Evolutionary conservation across 805 yeast genomes (phyloP).

Genomic region (Barnettozyma populi): DNA sequence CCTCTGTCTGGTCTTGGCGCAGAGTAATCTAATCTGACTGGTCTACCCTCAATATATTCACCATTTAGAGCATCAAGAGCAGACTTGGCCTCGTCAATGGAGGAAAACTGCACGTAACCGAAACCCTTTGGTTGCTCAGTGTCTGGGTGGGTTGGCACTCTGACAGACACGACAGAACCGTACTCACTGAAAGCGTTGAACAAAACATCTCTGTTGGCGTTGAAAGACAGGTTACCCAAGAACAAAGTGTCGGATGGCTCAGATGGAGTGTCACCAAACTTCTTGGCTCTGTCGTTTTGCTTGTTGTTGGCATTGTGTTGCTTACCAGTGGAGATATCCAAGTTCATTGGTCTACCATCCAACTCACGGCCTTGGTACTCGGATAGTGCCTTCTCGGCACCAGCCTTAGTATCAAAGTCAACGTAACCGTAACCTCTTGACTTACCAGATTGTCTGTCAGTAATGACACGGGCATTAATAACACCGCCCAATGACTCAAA

Average conservation of each 20-base stretch:
- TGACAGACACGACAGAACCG: constrained; percentile 82
- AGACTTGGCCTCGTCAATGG: constrained; percentile 83
- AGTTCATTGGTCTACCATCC: constrained; percentile 94
- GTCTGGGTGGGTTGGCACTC: constrained; percentile 98
- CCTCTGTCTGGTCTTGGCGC: constrained; percentile 68
- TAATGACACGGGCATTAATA: constrained; percentile 82
- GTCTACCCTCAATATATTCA: constrained; percentile 82
- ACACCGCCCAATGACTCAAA: constrained; percentile 83
- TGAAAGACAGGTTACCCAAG: constrained; percentile 93
- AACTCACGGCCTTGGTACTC: constrained; percentile 90
- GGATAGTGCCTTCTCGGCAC: constrained; percentile 81
- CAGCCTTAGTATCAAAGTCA: constrained; percentile 73
- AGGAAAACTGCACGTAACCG: constrained; percentile 91
- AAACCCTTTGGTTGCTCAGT: constrained; percentile 99
- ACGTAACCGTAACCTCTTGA: constrained; percentile 98
- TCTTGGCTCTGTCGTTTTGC: constrained; percentile 72
- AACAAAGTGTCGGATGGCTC: constrained; percentile 94
- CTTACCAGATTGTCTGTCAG: constrained; percentile 87
- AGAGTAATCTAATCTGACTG: constrained; percentile 92
- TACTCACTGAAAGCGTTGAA: constrained; percentile 66
- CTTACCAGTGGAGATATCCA: constrained; percentile 85
- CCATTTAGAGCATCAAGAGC: constrained; percentile 89
- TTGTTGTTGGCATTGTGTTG: constrained; percentile 55
- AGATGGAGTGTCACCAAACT: constrained; percentile 86
- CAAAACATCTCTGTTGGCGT: constrained; percentile 75